Conservation (phyloP, 2,329 filamentous ascomycete genomes). For the Ceratocystiopsis sp. region DNA sequence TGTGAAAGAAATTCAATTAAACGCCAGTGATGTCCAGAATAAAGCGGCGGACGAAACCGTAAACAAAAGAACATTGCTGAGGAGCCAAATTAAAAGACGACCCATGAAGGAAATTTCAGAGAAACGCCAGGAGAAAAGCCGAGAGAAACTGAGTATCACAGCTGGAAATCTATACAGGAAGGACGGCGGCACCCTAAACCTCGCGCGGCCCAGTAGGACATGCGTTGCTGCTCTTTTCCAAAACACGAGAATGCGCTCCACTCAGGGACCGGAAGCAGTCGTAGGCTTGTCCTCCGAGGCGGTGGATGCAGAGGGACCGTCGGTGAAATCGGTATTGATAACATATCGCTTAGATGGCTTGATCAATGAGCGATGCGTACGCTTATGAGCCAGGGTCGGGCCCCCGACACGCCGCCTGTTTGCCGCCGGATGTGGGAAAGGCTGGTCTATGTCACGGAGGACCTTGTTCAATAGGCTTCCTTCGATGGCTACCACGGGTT, state of each 20-base stretch:
- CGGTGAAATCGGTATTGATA: constrained; percentile 8
- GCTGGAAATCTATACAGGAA: too few species aligned
- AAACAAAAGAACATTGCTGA: not conserved
- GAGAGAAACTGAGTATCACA: too few species aligned
- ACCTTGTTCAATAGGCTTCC: constrained; percentile 11
- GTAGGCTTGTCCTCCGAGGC: not conserved
- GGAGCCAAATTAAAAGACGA: too few species aligned
- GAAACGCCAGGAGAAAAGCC: too few species aligned
- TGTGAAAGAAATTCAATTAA: too few species aligned
- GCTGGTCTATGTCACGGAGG: constrained; percentile 1
- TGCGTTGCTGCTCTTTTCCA: too few species aligned
- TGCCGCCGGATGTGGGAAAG: not conserved
- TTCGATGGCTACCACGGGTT: constrained; percentile 9
- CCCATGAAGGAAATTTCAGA: not conserved
- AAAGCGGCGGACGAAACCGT: too few species aligned
- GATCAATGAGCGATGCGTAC: not conserved
- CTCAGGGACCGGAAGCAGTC: not conserved
- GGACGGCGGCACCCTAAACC: too few species aligned
- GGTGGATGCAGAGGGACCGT: not conserved
- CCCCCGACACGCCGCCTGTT: not conserved
- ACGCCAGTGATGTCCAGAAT: too few species aligned
- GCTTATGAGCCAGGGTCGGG: not conserved
- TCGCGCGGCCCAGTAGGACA: too few species aligned
- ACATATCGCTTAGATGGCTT: constrained; percentile 2
- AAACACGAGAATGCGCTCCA: not conserved